Evolutionary conservation across 164 flowering plant species (phyloP).

Genomic region (Aristolochia contorta): DNA sequence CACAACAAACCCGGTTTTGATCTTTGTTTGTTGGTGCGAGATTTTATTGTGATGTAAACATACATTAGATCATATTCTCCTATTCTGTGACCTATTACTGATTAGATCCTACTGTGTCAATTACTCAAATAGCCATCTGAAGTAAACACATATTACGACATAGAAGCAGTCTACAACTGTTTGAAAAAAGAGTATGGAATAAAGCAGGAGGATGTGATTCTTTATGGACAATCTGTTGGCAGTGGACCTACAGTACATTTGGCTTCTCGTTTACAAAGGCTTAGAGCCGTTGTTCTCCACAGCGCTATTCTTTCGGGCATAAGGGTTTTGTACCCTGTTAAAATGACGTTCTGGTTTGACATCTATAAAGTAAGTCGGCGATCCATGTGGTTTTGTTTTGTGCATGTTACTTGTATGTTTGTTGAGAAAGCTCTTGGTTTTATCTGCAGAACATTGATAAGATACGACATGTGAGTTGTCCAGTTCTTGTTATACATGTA

Average conservation of each 20-base stretch:
- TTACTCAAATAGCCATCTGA: slow-evolving; percentile 58
- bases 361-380: slow-evolving; percentile 63
- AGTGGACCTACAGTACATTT: slow-evolving; percentile 91
- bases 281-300: slow-evolving; percentile 82
- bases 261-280: slow-evolving; percentile 49
- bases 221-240: slow-evolving; percentile 94
- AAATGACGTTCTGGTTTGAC: slow-evolving; percentile 94
- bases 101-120: slow-evolving; percentile 6
- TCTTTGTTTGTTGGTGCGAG: not conserved
- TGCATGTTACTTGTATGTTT: slow-evolving; percentile 1
- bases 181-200: slow-evolving; percentile 67
- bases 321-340: slow-evolving; percentile 77
- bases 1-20: not conserved
- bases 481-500: slow-evolving; percentile 96
- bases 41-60: not conserved
- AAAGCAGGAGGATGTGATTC: slow-evolving; percentile 72
- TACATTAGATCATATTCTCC: not conserved
- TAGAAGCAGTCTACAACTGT: slow-evolving; percentile 84
- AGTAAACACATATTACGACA: slow-evolving; percentile 84
- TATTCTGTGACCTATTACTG: not conserved
- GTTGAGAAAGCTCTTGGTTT: slow-evolving; percentile 4
- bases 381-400: not conserved
- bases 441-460: slow-evolving; percentile 87
- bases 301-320: slow-evolving; percentile 94
- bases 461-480: slow-evolving; percentile 64